phyloP scores from a whole-genome alignment of 2,329 filamentous ascomycete species.

The Rugonectria rugulosa region DNA sequence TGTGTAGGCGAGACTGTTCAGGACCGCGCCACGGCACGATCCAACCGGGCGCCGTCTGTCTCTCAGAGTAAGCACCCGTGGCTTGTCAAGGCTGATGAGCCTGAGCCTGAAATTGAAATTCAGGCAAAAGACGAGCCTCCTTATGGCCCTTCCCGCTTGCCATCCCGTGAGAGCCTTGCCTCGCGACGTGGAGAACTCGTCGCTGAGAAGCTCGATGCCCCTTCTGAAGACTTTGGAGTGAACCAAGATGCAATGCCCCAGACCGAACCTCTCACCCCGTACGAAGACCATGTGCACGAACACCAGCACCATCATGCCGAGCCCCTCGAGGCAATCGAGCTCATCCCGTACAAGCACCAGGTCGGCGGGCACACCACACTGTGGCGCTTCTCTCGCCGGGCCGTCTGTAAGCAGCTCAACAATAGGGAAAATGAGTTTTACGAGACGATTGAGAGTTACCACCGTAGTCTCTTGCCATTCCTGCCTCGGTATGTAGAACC shows the following conservation, averaged over 20 bases:
- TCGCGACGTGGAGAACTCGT: constrained; percentile 42
- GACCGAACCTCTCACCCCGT: constrained; percentile 49
- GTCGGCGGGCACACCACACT: constrained; percentile 96
- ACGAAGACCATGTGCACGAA: constrained; percentile 60
- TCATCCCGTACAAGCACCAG: constrained; percentile 97
- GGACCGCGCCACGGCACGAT: constrained; percentile 51
- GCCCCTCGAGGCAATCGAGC: constrained; percentile 88
- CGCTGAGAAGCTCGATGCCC: constrained; percentile 46
- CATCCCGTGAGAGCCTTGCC: constrained; percentile 41
- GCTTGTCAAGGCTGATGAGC: constrained; percentile 66
- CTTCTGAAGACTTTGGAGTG: constrained; percentile 50
- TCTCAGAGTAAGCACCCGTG: constrained; percentile 56
- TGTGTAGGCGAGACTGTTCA: constrained; percentile 42
- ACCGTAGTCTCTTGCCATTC: constrained; percentile 89
- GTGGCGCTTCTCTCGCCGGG: constrained; percentile 92
- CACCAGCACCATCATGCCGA: constrained; percentile 59
- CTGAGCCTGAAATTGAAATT: constrained; percentile 44
- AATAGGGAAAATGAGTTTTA: constrained; percentile 99
- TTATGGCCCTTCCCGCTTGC: constrained; percentile 35
- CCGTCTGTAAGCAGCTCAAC: constrained; percentile 97
- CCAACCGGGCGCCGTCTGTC: constrained; percentile 54
- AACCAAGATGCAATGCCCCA: constrained; percentile 41
- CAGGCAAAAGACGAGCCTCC: constrained; percentile 33
- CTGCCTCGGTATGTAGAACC: constrained; percentile 73
- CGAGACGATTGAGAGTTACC: constrained; percentile 89